Percentiles rank a stretch among this genome's conserved stretches.
Conservation (phyloP, 306 rosid species). For the Gynostemma pentaphyllum region DNA sequence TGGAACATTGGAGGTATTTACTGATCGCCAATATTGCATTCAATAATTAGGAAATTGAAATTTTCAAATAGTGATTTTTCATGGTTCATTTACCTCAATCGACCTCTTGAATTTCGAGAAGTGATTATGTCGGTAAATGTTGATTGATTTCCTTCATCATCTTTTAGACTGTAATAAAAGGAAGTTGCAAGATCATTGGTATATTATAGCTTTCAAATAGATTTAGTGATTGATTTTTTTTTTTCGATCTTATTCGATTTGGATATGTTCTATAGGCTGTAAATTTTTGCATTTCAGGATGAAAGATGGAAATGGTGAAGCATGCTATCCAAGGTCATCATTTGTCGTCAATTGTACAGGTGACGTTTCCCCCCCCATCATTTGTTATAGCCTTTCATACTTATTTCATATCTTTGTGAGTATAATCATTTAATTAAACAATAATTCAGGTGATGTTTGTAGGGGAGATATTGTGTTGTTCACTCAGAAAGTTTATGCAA, state of each 20-base stretch:
- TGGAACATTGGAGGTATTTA: slow-evolving; percentile 57
- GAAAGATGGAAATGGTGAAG: slow-evolving; percentile 44
- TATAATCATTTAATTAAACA: neutral
- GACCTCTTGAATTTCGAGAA: neutral
- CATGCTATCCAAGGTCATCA: slow-evolving; percentile 49
- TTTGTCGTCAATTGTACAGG: slow-evolving; percentile 64
- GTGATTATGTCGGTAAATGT: neutral
- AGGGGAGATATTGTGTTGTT: slow-evolving; percentile 70
- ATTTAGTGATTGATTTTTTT: neutral
- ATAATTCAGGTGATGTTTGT: slow-evolving; percentile 67
- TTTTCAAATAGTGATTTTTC: neutral
- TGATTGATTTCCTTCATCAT: neutral
- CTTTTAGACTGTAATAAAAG: neutral
- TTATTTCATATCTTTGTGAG: neutral
- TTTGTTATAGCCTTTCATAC: neutral
- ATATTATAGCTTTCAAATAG: neutral
- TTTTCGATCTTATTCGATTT: no score
- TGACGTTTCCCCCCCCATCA: slow-evolving; percentile 10
- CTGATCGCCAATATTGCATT: neutral
- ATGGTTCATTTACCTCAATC: neutral
- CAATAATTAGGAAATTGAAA: neutral
- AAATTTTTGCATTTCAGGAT: slow-evolving; percentile 26
- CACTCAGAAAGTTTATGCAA: slow-evolving; percentile 57
- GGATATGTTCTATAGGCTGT: no score
- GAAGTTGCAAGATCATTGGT: neutral